These are phyloP conservation scores for Scenedesmus sp. DNA, from an alignment of 163 green algal species.

Conservation along the genomic window DNA sequence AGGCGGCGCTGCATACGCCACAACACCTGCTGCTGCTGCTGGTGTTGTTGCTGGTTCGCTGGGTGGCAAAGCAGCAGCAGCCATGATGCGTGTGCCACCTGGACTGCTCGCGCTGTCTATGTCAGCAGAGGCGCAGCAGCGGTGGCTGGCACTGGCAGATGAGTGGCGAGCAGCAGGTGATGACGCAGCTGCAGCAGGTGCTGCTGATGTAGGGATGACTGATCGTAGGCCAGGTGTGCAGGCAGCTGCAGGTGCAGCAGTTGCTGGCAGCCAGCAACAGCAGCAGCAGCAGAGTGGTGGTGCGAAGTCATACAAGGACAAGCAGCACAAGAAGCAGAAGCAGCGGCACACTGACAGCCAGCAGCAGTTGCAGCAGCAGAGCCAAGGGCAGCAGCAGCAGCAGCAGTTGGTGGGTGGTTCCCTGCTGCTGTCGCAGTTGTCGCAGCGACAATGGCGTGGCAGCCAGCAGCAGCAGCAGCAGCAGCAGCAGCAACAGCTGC, in stretches of 20 bases:
- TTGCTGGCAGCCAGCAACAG: not conserved
- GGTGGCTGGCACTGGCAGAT: conserved; percentile 38
- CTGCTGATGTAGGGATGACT: not conserved
- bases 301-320: not conserved
- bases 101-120: not conserved
- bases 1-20: not conserved
- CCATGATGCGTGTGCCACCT: not conserved
- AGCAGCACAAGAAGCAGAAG: conserved; percentile 26
- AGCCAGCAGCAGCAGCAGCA: conserved; percentile 6
- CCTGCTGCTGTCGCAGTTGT: not conserved
- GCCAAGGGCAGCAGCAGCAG: conserved; percentile 8
- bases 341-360: not conserved
- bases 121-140: conserved; percentile 24
- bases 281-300: not conserved
- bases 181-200: conserved; percentile 9
- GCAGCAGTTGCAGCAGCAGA: conserved; percentile 9
- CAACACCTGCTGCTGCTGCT: not conserved
- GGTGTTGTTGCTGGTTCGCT: not conserved
- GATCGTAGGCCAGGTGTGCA: not conserved
- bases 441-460: not conserved
- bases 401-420: not conserved
- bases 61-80: not conserved
- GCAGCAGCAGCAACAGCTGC: not conserved
- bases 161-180: conserved; percentile 11
- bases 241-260: not conserved